phyloP scores from a whole-genome alignment of 768 basidiomycete genomes.

The Boletellus sp. region DNA sequence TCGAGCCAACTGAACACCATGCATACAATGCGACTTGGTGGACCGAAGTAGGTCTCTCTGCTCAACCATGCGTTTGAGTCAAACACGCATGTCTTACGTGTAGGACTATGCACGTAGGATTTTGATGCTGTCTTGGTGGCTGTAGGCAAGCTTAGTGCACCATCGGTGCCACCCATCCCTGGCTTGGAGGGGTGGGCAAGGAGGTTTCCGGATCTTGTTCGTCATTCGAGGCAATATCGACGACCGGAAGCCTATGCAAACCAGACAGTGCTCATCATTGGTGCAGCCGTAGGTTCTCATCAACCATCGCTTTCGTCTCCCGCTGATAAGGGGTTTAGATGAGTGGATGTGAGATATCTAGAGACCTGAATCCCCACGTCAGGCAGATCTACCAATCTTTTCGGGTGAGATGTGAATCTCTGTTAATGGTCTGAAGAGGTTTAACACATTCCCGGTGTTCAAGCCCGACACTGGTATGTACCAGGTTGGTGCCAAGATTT shows the following conservation, averaged over 20 bases:
- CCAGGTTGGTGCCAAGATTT: background rate
- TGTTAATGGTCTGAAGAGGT: background rate
- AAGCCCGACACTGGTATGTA: conserved; percentile 6
- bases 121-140: conserved; percentile 17
- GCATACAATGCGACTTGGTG: conserved; percentile 32
- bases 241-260: conserved; percentile 34
- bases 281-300: conserved; percentile 17
- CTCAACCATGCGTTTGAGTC: background rate
- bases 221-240: conserved; percentile 43
- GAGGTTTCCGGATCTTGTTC: conserved; percentile 33
- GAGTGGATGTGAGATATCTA: conserved; percentile 12
- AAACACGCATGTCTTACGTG: background rate
- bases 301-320: background rate
- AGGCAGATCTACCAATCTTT: conserved; percentile 10
- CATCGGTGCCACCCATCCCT: conserved; percentile 13
- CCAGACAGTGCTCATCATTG: conserved; percentile 42
- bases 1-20: conserved; percentile 18
- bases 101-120: conserved; percentile 3
- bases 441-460: background rate
- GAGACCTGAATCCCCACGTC: conserved; percentile 9
- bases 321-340: background rate
- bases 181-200: conserved; percentile 12
- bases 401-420: conserved; percentile 3
- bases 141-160: conserved; percentile 9
- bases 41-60: conserved; percentile 9